Conservation (phyloP, 208 protist species). For the Leptomonas seymouri region DNA sequence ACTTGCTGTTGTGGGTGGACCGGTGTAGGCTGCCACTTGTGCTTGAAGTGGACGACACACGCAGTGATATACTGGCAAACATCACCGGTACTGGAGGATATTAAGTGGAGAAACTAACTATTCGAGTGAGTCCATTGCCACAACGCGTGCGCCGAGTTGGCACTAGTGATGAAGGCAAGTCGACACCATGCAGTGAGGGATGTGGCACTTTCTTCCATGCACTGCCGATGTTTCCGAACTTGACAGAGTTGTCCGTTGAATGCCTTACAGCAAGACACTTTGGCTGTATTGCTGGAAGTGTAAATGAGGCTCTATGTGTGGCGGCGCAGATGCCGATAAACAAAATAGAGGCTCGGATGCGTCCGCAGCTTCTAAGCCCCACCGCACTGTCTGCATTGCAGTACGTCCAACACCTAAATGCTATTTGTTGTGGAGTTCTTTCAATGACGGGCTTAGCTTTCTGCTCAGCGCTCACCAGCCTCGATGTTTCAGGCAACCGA, state of each 20-base stretch:
- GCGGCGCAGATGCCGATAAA: background rate
- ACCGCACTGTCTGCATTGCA: background rate
- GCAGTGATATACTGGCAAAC: background rate
- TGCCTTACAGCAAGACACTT: background rate
- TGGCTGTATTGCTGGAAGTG: background rate
- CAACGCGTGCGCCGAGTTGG: no score
- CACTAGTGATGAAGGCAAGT: no score
- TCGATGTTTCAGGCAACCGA: conserved; percentile 1
- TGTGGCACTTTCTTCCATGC: background rate
- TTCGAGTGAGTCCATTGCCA: background rate
- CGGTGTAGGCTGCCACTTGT: background rate
- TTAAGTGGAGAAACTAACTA: background rate
- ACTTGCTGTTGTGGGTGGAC: background rate
- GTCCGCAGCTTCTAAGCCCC: background rate
- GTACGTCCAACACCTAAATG: background rate
- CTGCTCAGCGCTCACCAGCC: background rate
- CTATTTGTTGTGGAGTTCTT: background rate
- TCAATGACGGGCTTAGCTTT: background rate
- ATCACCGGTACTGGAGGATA: background rate
- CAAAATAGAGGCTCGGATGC: background rate
- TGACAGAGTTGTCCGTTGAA: background rate
- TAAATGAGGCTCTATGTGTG: background rate
- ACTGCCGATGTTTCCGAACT: background rate
- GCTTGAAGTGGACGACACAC: background rate
- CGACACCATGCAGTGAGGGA: background rate